Conservation (phyloP, 1,284 basidiomycete genomes). For the Cystobasidium sp. region DNA sequence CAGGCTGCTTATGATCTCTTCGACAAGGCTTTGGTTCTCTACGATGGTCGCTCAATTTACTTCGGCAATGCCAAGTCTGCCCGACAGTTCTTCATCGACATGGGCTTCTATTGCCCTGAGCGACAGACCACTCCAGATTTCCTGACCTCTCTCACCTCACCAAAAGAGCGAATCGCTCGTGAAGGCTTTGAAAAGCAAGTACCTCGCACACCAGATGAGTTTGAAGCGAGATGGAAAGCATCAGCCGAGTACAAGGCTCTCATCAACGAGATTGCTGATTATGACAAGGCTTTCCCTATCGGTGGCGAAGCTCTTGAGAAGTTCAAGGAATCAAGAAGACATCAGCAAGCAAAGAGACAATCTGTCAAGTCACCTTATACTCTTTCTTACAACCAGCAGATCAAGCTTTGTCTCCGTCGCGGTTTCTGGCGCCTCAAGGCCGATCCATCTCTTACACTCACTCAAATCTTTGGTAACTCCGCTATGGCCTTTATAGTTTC, state of each 20-base stretch:
- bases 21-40: slow-evolving; percentile 70
- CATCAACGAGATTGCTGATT: slow-evolving; percentile 56
- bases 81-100: slow-evolving; percentile 73
- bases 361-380: slow-evolving; percentile 59
- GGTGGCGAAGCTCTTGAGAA: slow-evolving; percentile 57
- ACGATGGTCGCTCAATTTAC: slow-evolving; percentile 78
- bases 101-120: slow-evolving; percentile 70
- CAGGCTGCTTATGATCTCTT: slow-evolving; percentile 66
- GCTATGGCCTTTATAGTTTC: slow-evolving; percentile 74
- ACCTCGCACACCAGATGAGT: slow-evolving; percentile 45
- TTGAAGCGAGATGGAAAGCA: slow-evolving; percentile 56
- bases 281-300: slow-evolving; percentile 57
- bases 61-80: slow-evolving; percentile 75
- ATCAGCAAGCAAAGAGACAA: slow-evolving; percentile 59
- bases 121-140: slow-evolving; percentile 71
- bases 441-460: slow-evolving; percentile 58
- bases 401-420: slow-evolving; percentile 58
- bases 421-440: slow-evolving; percentile 58
- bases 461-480: slow-evolving; percentile 58
- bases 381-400: slow-evolving; percentile 57
- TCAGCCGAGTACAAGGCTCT: slow-evolving; percentile 56
- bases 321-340: slow-evolving; percentile 58
- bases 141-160: slow-evolving; percentile 60
- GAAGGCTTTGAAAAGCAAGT: slow-evolving; percentile 47
- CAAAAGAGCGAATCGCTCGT: slow-evolving; percentile 57